Evolutionary conservation across 768 basidiomycete species (phyloP), one percentile per base, ranked within the genome.

Genomic region (Zangia roseola): DNA sequence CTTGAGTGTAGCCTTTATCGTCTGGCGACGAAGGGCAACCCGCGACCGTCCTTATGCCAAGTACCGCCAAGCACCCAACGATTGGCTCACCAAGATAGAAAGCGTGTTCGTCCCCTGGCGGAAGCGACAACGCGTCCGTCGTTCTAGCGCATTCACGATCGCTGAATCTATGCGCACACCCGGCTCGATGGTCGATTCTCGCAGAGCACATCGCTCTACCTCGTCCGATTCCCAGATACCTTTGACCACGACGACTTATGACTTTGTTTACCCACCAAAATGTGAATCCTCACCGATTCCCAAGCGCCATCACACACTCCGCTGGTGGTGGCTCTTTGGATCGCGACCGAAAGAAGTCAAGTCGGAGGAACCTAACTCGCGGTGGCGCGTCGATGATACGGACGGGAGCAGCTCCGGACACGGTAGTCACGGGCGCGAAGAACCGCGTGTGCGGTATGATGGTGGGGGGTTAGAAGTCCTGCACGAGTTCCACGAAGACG

Each of bases 201-300:
- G 31, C 36, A 39, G 49, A 28, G 21, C 41, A 10, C 57, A 12
- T 45, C 65, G 65, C 7, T 56, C 61, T 5, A 46, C 47, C 31
- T 69, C 66, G 1, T 47, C 65, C 6, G 66, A 67, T 17, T 67
- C 67, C 4, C 57, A 57, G 23, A 67, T 58, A 0, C 67, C 66
- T 0, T 26, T 67, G 30, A 63, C 65, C 1, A 8, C 37, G 17
- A 12, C 49, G n/a, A 25, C 23, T 30, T 20, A 42, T 28, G 13
- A 13, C 6, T 26, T 45, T 20, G 45, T 55, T 35, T 54, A 50
- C 25, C 60, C 67, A n/a, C 50, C 49, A 6, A 40, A 12, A 5
- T 38, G 16, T 2, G 14, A 13, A 3, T 16, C 17, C 23, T 21
- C 35, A 4, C 40, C 55, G 1, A 39, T 33, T 4, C 10, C 48